Percentiles rank a stretch among this genome's conserved stretches.
Evolutionary conservation across 1,139 yeast species (phyloP).

Genomic region (Yamadazyma jaroonii): DNA sequence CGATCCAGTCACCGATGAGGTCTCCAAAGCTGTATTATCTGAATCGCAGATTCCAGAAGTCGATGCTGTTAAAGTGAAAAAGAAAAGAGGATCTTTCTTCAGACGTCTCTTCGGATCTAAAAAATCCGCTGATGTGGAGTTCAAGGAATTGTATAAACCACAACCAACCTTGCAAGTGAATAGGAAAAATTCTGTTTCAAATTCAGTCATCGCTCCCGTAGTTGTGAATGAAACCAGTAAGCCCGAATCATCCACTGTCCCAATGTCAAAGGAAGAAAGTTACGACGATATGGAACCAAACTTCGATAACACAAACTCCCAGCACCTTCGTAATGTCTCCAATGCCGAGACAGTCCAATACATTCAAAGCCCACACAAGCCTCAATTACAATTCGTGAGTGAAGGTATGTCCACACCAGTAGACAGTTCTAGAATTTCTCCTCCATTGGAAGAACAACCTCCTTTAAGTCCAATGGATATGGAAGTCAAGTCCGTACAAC

Average conservation of each 20-base stretch:
- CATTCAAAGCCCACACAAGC: background rate
- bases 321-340: background rate
- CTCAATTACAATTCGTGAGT: conserved; percentile 1
- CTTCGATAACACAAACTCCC: conserved; percentile 7
- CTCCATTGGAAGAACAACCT: background rate
- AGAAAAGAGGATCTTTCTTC: conserved; percentile 18
- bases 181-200: background rate
- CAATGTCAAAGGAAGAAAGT: background rate
- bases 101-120: conserved; percentile 17
- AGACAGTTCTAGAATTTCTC: background rate
- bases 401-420: background rate
- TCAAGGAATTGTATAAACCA: conserved; percentile 17
- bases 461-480: no score
- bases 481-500: background rate
- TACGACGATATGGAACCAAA: conserved; percentile 11
- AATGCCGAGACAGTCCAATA: conserved; percentile 6
- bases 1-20: no score
- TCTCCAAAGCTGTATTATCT: no score
- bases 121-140: conserved; percentile 12
- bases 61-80: conserved; percentile 4
- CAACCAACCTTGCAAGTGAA: conserved; percentile 12
- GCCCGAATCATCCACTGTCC: no score
- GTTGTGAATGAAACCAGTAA: no score
- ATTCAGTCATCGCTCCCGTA: no score
- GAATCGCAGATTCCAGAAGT: conserved; percentile 6